phyloP scores from a whole-genome alignment of 2,329 filamentous ascomycete genomes.

The Trichocomaceae sp. region DNA sequence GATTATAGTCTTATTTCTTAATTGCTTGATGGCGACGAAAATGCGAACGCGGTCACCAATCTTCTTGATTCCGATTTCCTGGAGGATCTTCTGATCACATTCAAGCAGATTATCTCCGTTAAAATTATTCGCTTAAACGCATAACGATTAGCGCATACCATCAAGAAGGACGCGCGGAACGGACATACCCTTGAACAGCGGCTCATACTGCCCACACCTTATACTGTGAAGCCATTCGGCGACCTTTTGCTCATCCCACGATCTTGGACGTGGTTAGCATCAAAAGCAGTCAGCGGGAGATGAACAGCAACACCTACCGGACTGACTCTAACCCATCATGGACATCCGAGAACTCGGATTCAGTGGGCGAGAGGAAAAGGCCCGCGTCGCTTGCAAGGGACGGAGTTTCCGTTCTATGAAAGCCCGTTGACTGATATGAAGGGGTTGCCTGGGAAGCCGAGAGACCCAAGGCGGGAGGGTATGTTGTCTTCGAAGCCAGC shows the following conservation, averaged over 20 bases:
- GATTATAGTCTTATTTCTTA: constrained; percentile 67
- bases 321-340: constrained; percentile 67
- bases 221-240: constrained; percentile 86
- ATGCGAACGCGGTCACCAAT: constrained; percentile 93
- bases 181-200: constrained; percentile 63
- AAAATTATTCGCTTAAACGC: constrained; percentile 73
- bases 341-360: constrained; percentile 81
- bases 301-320: constrained; percentile 46
- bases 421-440: constrained; percentile 25
- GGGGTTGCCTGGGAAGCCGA: constrained; percentile 30
- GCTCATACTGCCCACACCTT: constrained; percentile 89
- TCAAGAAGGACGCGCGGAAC: background rate
- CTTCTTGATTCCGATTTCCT: constrained; percentile 98
- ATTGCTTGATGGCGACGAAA: constrained; percentile 75
- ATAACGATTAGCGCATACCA: background rate
- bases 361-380: constrained; percentile 71
- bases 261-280: constrained; percentile 34
- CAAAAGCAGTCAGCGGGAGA: background rate
- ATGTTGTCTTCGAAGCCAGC: constrained; percentile 39
- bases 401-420: constrained; percentile 25
- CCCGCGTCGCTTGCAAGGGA: constrained; percentile 29
- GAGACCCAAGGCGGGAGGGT: constrained; percentile 27
- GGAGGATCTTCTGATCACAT: constrained; percentile 91
- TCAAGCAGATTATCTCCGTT: constrained; percentile 95
- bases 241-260: constrained; percentile 86